Evolutionary conservation across 2,329 filamentous ascomycete species (phyloP), one percentile per base, ranked within the genome.

Genomic region (Amesomyces nigricolor): DNA sequence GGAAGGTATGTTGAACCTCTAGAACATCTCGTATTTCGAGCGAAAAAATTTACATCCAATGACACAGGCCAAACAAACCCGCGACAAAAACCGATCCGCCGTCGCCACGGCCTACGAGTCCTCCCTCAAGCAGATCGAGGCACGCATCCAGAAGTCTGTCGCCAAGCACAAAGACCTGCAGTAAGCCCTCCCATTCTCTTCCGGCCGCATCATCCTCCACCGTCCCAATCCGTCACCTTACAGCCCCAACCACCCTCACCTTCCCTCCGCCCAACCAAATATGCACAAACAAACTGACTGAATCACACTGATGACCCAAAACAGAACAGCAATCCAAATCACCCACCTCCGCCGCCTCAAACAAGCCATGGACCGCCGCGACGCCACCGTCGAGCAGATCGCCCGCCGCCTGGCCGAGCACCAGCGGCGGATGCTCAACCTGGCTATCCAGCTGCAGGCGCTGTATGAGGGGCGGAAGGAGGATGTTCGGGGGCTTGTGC

Each of bases 391-490:
- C 26, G 37, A 26, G 14, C 44, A 51, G 14, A 63, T 64, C 22
- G 47, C 54, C 35, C 51, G 51, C 14, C 57, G 50, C 43, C 51
- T 64, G 38, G 53, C 32, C 39, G 60, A 62, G 38, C 48, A 61
- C 49, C 63, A 56, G 49, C 53, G 51, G 35, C 32, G 60, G 38
- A 57, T 58, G 56, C 35, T 59, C 13, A 63, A 63, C 30, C 52
- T 62, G 26, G 62, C 54, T 1, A 30, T 60, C 2, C 62, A 61
- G 47, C 51, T 64, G 42, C 51, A 43, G 22, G 58, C 58, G 13
- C 51, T 64, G 45, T 63, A 64, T 13, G 43, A 56, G 19, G 62
- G 53, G 5, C 60, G 60, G 9, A 44, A 43, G 32, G 53, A 53
- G 40, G 62, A 63, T 29, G 32, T 63, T 10, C 42, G 39, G 35